Percentiles rank a stretch among this genome's conserved stretches.
These are phyloP conservation scores for Pisolithus tinctorius DNA, from an alignment of 768 basidiomycete species.

Conservation along the genomic window DNA sequence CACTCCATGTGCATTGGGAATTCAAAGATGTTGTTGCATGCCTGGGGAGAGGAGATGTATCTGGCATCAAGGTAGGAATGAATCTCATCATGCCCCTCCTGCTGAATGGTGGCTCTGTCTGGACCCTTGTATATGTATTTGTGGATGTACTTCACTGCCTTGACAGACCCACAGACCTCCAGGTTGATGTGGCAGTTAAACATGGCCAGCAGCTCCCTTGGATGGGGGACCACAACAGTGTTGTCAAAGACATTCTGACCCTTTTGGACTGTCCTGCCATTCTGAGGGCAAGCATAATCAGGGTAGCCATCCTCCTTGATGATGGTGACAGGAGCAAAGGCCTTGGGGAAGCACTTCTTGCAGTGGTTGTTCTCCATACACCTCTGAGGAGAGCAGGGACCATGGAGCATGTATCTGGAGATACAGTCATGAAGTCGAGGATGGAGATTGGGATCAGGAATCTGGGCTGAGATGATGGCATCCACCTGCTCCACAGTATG, in stretches of 20 bases:
- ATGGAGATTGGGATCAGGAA: constrained; percentile 35
- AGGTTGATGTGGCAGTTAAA: constrained; percentile 47
- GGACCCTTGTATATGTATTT: neutral
- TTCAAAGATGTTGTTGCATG: constrained; percentile 30
- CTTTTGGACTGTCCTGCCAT: no score
- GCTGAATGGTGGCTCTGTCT: constrained; percentile 19
- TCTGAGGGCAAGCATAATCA: constrained; percentile 24
- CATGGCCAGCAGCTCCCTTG: constrained; percentile 23
- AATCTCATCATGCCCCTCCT: constrained; percentile 4
- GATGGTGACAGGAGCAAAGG: no score
- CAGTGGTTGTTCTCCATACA: constrained; percentile 41
- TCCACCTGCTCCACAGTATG: constrained; percentile 32
- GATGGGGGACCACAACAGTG: constrained; percentile 37
- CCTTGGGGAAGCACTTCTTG: constrained; percentile 39
- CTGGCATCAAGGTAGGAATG: no score
- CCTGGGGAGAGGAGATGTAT: no score
- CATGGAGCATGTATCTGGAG: constrained; percentile 40
- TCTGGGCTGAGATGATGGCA: constrained; percentile 32
- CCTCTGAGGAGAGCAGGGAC: constrained; percentile 25
- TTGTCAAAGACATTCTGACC: constrained; percentile 30
- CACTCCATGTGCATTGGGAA: constrained; percentile 25
- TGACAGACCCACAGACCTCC: constrained; percentile 33
- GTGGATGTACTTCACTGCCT: constrained; percentile 34
- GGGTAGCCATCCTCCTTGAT: constrained; percentile 38
- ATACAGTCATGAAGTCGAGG: constrained; percentile 36